These are phyloP conservation scores for Aspergillus brunneoviolaceus DNA, from an alignment of 2,329 filamentous ascomycete genomes.

Conservation along the genomic window DNA sequence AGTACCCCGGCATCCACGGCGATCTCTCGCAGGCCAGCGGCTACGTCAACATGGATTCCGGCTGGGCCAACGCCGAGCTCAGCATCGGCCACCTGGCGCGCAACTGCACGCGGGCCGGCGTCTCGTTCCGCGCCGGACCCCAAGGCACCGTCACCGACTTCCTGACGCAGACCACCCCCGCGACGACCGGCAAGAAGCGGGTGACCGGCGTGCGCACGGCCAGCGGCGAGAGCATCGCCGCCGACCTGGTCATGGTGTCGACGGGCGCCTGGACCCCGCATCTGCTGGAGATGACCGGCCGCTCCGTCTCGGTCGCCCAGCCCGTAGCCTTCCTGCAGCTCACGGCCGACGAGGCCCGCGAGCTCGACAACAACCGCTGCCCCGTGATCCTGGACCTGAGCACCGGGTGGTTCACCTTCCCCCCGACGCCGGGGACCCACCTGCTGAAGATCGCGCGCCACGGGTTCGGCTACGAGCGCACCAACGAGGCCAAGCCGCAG, in stretches of 20 bases:
- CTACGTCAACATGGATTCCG: constrained; percentile 49
- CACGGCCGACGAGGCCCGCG: constrained; percentile 29
- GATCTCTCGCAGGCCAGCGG: constrained; percentile 40
- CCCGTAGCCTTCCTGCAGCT: constrained; percentile 30
- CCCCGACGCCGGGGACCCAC: constrained; percentile 26
- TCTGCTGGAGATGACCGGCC: constrained; percentile 74
- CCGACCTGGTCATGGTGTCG: constrained; percentile 75
- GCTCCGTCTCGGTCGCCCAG: constrained; percentile 42
- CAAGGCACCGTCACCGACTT: constrained; percentile 41
- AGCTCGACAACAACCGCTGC: constrained; percentile 12
- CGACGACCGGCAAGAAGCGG: constrained; percentile 1
- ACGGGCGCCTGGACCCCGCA: constrained; percentile 83
- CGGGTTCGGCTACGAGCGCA: constrained; percentile 47
- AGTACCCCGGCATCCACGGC: constrained; percentile 37
- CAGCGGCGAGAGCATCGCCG: constrained; percentile 53
- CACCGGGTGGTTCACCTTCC: constrained; percentile 32
- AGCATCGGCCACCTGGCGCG: neutral
- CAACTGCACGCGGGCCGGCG: constrained; percentile 23
- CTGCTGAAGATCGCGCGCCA: constrained; percentile 31
- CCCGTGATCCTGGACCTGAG: constrained; percentile 36
- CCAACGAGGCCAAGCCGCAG: constrained; percentile 11
- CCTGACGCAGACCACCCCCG: constrained; percentile 23
- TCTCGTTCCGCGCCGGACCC: constrained; percentile 39
- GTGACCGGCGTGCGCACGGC: constrained; percentile 53
- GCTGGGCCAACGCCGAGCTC: constrained; percentile 46